A percentile compares a stretch with the other conserved stretches of the same genome.
These are phyloP conservation scores for Avicennia marina DNA, from an alignment of 257 asterid species.

Conservation along the genomic window DNA sequence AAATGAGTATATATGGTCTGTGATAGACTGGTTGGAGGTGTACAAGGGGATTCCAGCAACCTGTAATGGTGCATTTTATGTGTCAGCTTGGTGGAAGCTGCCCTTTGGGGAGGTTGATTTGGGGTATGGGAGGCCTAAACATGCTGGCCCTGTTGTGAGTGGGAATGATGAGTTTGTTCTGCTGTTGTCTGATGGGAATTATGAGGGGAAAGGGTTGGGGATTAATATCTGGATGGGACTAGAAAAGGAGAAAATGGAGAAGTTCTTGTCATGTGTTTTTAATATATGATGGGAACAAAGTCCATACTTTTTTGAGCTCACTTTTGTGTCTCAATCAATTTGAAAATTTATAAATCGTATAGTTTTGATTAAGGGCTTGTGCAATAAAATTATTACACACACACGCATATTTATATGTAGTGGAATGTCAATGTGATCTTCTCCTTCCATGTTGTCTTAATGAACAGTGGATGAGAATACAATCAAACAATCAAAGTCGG, in stretches of 20 bases:
- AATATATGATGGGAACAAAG: conserved; percentile 25
- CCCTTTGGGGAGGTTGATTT: conserved; percentile 30
- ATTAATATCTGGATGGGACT: conserved; percentile 41
- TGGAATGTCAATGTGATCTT: too few species aligned
- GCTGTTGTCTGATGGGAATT: conserved; percentile 19
- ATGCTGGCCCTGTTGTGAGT: conserved; percentile 38
- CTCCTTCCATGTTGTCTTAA: too few species aligned
- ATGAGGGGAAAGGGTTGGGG: conserved; percentile 18
- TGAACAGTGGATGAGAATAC: too few species aligned
- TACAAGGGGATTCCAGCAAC: conserved; percentile 32
- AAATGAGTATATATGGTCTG: conserved; percentile 29
- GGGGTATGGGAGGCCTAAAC: conserved; percentile 33
- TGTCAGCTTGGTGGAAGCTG: conserved; percentile 46
- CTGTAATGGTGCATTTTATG: conserved; percentile 28
- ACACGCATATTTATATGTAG: too few species aligned
- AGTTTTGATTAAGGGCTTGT: too few species aligned
- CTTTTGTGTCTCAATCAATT: too few species aligned
- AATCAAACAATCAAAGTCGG: too few species aligned
- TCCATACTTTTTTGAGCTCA: too few species aligned
- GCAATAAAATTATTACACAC: too few species aligned
- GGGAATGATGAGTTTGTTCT: conserved; percentile 45
- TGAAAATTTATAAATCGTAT: too few species aligned
- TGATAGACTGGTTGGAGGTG: conserved; percentile 41
- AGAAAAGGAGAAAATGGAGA: conserved; percentile 28
- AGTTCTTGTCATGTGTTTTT: conserved; percentile 24